Conservation (phyloP, 2,329 filamentous ascomycete genomes). For the Helotiales sp. region DNA sequence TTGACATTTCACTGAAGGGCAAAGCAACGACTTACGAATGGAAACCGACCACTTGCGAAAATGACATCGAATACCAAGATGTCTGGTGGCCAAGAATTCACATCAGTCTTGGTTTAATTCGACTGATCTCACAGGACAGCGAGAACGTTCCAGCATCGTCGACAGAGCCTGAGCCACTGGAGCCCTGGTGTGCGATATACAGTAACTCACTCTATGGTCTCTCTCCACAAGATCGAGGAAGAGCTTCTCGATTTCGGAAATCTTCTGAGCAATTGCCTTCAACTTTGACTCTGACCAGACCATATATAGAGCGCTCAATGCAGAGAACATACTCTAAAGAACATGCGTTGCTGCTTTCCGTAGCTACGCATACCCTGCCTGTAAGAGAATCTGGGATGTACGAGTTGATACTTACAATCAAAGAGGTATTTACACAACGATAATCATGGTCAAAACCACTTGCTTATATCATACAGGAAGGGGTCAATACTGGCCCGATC, state of each 20-base stretch:
- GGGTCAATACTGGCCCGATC: background rate
- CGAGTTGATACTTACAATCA: background rate
- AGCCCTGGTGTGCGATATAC: background rate
- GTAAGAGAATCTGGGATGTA: background rate
- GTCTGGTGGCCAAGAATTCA: background rate
- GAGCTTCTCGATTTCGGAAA: background rate
- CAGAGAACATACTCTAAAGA: background rate
- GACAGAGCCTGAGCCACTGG: background rate
- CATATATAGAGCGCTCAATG: background rate
- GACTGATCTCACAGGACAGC: background rate
- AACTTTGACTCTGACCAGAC: background rate
- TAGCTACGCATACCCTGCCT: background rate
- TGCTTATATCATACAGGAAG: background rate
- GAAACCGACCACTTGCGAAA: background rate
- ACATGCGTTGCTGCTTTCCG: background rate
- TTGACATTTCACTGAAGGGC: background rate
- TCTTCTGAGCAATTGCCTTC: background rate
- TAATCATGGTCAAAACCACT: background rate
- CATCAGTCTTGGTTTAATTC: background rate
- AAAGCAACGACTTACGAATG: background rate
- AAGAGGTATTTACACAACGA: background rate
- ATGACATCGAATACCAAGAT: background rate
- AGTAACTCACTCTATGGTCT: background rate
- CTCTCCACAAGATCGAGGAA: background rate
- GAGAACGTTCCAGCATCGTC: background rate